phyloP scores from a whole-genome alignment of 139 green algal genomes.

The Gonium pectorale region DNA sequence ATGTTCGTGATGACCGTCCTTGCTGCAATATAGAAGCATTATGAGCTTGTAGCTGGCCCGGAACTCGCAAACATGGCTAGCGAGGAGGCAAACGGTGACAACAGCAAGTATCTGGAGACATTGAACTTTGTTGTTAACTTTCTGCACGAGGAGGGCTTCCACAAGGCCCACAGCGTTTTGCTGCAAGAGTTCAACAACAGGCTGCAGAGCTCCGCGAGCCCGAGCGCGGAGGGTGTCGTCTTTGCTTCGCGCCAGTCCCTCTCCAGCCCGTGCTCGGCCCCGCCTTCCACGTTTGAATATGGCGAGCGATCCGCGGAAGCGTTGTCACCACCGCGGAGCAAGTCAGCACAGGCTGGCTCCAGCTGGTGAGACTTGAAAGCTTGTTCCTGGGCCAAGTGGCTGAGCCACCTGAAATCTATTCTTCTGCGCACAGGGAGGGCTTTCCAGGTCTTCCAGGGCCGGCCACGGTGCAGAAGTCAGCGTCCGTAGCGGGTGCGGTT shows the following conservation, averaged over 20 bases:
- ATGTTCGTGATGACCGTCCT: too few species aligned
- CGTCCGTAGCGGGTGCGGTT: conserved; percentile 37
- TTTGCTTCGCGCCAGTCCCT: background rate
- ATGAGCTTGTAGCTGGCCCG: too few species aligned
- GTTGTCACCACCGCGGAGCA: conserved; percentile 13
- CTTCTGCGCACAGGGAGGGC: conserved; percentile 43
- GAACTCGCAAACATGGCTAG: too few species aligned
- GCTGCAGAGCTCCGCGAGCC: conserved; percentile 41
- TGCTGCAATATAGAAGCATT: too few species aligned
- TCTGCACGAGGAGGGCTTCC: conserved; percentile 70
- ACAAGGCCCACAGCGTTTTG: conserved; percentile 63
- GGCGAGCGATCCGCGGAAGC: conserved; percentile 14
- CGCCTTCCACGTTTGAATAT: conserved; percentile 22
- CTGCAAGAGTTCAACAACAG: conserved; percentile 64
- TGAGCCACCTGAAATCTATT: too few species aligned
- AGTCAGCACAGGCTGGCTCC: background rate
- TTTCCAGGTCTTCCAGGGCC: conserved; percentile 20
- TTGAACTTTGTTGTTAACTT: conserved; percentile 56
- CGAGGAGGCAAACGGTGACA: too few species aligned
- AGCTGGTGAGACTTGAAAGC: conserved; percentile 34
- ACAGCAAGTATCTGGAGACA: conserved; percentile 34
- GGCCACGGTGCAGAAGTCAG: background rate
- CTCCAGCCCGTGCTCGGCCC: background rate
- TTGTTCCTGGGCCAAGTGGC: too few species aligned
- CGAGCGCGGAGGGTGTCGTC: conserved; percentile 14